Conservation (phyloP, 2,329 filamentous ascomycete genomes). For the Ophiostoma sp. region DNA sequence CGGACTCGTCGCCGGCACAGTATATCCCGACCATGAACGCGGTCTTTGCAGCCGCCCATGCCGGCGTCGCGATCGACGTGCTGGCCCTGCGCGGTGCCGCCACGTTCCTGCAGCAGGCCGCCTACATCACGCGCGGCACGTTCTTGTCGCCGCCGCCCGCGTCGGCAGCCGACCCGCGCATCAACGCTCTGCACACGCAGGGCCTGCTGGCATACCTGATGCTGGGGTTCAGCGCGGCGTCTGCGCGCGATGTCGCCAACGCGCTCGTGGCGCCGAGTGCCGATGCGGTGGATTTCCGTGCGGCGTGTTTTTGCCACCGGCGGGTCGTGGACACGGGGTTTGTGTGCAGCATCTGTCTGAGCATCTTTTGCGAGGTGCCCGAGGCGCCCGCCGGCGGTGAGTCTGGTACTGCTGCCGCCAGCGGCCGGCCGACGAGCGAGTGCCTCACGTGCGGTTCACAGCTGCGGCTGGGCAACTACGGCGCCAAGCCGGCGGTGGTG, state of each 20-base stretch:
- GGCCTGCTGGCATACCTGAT: slow-evolving; percentile 89
- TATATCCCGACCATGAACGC: slow-evolving; percentile 99
- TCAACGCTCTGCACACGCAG: slow-evolving; percentile 46
- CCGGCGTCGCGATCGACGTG: slow-evolving; percentile 86
- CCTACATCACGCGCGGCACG: slow-evolving; percentile 56
- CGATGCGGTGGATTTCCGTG: slow-evolving; percentile 87
- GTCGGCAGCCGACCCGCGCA: slow-evolving; percentile 41
- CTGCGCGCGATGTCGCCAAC: slow-evolving; percentile 30
- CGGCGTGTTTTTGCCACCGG: slow-evolving; percentile 96
- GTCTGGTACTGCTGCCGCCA: too few relatives aligned
- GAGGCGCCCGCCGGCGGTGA: slow-evolving; percentile 26
- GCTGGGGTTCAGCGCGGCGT: slow-evolving; percentile 64
- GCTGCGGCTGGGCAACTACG: slow-evolving; percentile 69
- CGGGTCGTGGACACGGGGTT: slow-evolving; percentile 87
- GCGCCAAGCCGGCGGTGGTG: slow-evolving; percentile 69
- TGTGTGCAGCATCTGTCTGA: slow-evolving; percentile 93
- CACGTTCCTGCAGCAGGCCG: slow-evolving; percentile 89
- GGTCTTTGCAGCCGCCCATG: slow-evolving; percentile 89
- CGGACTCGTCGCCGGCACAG: slow-evolving; percentile 75
- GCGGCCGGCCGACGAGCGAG: slow-evolving; percentile 45
- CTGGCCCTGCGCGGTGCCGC: slow-evolving; percentile 78
- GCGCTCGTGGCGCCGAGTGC: slow-evolving; percentile 69
- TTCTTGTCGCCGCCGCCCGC: slow-evolving; percentile 43
- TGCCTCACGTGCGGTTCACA: slow-evolving; percentile 81
- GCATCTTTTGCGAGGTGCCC: slow-evolving; percentile 74